A percentile compares a stretch with the other conserved stretches of the same genome.
Evolutionary conservation across 257 asterid species (phyloP).

Genomic region (Leonotis leonurus): DNA sequence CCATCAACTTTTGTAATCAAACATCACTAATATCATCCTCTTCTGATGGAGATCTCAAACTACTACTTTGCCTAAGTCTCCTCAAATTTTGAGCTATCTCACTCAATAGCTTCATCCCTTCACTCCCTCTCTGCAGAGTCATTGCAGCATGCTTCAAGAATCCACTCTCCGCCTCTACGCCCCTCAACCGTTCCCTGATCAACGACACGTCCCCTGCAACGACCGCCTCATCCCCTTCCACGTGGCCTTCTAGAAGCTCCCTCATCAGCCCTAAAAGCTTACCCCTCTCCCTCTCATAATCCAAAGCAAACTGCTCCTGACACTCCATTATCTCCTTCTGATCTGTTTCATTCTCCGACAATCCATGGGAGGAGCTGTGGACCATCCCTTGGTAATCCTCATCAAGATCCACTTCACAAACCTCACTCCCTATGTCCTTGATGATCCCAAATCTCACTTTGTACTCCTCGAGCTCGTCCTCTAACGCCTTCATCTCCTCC

Average conservation of each 20-base stretch:
- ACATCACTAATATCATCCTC: too few relatives aligned
- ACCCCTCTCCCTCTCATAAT: slow-evolving; percentile 53
- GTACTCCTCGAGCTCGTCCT: slow-evolving; percentile 49
- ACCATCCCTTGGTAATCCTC: slow-evolving; percentile 55
- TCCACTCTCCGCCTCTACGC: slow-evolving; percentile 77
- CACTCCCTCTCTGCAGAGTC: slow-evolving; percentile 64
- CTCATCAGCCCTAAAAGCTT: slow-evolving; percentile 44
- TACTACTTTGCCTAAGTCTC: slow-evolving; percentile 39
- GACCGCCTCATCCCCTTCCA: slow-evolving; percentile 7
- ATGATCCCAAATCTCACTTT: slow-evolving; percentile 49
- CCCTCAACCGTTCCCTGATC: slow-evolving; percentile 60
- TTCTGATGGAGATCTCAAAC: too few relatives aligned
- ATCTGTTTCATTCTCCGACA: slow-evolving; percentile 31
- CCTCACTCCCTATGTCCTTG: slow-evolving; percentile 54
- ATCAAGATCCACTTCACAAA: slow-evolving; percentile 58
- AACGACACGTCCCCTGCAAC: slow-evolving; percentile 26
- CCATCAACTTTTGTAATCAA: too few relatives aligned
- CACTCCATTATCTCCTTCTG: slow-evolving; percentile 8
- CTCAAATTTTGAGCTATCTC: slow-evolving; percentile 82
- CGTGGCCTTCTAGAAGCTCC: slow-evolving; percentile 4
- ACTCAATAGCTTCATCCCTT: slow-evolving; percentile 60
- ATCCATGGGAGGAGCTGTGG: not conserved
- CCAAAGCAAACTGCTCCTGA: slow-evolving; percentile 36
- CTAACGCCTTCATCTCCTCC: slow-evolving; percentile 51
- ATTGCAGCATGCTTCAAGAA: slow-evolving; percentile 79